A percentile compares a stretch with the other conserved stretches of the same genome.
Evolutionary conservation across 495 filamentous ascomycete genomes (phyloP).

Genomic region (Neurospora sp.): DNA sequence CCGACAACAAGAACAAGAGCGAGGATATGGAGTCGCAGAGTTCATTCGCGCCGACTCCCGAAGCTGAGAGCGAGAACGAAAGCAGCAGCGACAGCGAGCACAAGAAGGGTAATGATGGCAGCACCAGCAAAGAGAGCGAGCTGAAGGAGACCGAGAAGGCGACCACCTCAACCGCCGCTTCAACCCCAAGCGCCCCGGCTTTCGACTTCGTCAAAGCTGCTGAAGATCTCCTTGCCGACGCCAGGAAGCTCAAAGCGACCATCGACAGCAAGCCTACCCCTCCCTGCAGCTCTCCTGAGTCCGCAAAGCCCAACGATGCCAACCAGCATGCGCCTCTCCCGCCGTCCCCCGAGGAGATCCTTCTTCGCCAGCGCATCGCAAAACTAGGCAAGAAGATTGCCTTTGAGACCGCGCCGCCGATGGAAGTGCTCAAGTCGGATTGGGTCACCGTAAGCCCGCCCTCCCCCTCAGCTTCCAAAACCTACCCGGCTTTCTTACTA

Average conservation of each 20-base stretch:
- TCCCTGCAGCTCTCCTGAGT: background rate
- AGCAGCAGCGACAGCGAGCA: background rate
- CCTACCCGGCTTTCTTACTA: too few relatives aligned
- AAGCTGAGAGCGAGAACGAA: background rate
- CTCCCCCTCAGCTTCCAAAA: too few relatives aligned
- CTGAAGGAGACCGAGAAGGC: background rate
- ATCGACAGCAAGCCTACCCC: background rate
- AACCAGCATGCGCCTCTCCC: background rate
- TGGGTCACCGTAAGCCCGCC: constrained; percentile 13
- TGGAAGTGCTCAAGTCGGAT: constrained; percentile 16
- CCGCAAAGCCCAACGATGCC: background rate
- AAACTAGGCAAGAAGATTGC: constrained; percentile 13
- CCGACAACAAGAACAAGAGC: background rate
- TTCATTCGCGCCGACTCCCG: background rate
- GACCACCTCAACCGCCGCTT: accelerated
- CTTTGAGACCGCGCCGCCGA: constrained; percentile 8
- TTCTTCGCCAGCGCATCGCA: constrained; percentile 7
- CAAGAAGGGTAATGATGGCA: background rate
- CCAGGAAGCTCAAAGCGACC: constrained; percentile 6
- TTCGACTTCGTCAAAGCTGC: constrained; percentile 20
- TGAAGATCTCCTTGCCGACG: constrained; percentile 15
- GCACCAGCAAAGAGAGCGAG: background rate
- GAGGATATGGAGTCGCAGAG: background rate
- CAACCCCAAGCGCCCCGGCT: background rate
- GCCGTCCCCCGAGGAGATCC: background rate